Evolutionary conservation across 306 rosid genomes (phyloP), one percentile per base, ranked within the genome.

Genomic region (Vigna hirtella): DNA sequence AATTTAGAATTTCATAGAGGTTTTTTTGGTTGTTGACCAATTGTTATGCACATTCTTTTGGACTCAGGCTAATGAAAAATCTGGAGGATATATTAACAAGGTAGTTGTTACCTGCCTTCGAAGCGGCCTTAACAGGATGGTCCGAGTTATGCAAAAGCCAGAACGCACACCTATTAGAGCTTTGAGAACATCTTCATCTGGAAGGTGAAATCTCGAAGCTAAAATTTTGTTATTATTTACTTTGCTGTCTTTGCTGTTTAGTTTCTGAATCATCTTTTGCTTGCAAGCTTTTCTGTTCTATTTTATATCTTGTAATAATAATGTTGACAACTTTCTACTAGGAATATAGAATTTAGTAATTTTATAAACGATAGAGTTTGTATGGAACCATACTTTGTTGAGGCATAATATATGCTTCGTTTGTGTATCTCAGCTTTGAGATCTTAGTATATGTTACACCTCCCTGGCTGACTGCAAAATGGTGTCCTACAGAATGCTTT

Each of bases 161-260:
- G 99, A 96, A 74, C 96, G 99, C 72, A 91, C 99, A 14, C 97
- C 97, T 38, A 90, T 96, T 83, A 90, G 98, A 83, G 99, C 99
- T 61, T 86, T 96, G 79, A 88, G 99, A 82, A 82, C 98, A 69
- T 96, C 99, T 81, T 96, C 99, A 38, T 96, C 99, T 57, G 99
- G 99, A 87, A 96, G 99, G 99, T 94, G 79, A 81, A 20, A 81
- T 87, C 72, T 70, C 67, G 79, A 63, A 79, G 79, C 52, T 75
- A 11, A 26, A 15, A 59, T 67, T 61, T 53, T 68, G n/a, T 47
- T 74, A n/a, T 66, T 18, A 56, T 62, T 81, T 82, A 70, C 66
- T 77, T 74, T 24, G 13, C 70, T 57, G 32, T 79, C 66, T 77
- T 74, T 18, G 16, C 70, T 57, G 32, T 79, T 75, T 48, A 83